Base-by-base conservation (phyloP, 2,329 filamentous ascomycete genomes). In the Nakataea oryzae region DNA sequence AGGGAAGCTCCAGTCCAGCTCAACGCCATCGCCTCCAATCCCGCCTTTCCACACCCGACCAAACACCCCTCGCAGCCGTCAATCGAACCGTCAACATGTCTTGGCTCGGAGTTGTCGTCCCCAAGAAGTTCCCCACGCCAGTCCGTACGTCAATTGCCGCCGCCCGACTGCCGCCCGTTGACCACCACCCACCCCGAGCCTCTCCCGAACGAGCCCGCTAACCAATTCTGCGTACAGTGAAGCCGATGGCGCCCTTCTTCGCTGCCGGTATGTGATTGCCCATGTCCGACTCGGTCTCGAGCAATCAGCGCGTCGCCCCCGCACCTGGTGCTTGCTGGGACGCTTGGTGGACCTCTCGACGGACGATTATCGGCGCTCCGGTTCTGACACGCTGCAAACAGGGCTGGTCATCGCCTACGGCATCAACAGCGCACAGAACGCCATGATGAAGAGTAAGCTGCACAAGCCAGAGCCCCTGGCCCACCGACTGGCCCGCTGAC, bases 201-300 rank as follows among this genome's bases (percentile, higher is more conserved):
- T 61, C 58, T 62, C 56, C 57, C 62, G 54, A 59, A 55, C 58
- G 71, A 55, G 66, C 67, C 71, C 65, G 70, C 71, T 72, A 65
- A 71, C 66, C 66, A 62, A 67, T 64, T 57, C 73, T 75, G 7
- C 41, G 21, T 50, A n/a, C 74, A 97, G 93, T 91, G 81, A 85
- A 86, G 83, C 92, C 93, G 71, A 87, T 96, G 87, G 86, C 86
- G 76, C 93, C 93, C 70, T 97, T 97, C 86, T 95, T 93, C 83
- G 83, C 84, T 78, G 93, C 93, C 76, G 92, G 93, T 96, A 95
- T 74, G 90, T 82, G 29, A 50, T 17, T 8, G 41, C 11, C 41
- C 41, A 3, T 11, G 17, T 13, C 41, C 41, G 41, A n/a, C 7
- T n/a, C 7, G 21, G 41, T 50, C 21, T n/a, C 21, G 21, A n/a